Base-by-base conservation (phyloP, 441 rosid species). In the Populus trichocarpa region DNA sequence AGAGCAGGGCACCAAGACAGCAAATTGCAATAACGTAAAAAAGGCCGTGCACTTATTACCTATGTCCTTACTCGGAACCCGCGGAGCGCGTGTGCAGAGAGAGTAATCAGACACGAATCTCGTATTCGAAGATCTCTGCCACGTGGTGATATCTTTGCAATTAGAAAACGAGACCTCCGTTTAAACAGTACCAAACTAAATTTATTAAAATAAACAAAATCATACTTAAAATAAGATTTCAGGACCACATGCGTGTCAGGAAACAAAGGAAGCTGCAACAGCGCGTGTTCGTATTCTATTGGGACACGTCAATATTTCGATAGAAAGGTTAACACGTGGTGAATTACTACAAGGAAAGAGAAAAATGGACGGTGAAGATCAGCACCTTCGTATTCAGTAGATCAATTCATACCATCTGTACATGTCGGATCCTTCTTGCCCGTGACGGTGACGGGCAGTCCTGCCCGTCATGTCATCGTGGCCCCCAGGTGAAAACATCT, bases 181-280 rank as follows among this genome's bases (percentile, higher is more conserved):
- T 38, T 2, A 32, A 8, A 72, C 61, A 18, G n/a, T 3, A 1
- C 0, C 65, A n/a, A 59, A 8, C 25, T 59, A 33, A 67, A 66
- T 5, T 22, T 33, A 35, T 25, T 11, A 71, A 12, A 42, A 46
- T 16, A 68, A 16, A 8, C 16, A 11, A 30, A 65, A n/a, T 12
- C 12, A 63, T 6, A 25, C 30, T 42, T 67, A 20, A 12, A 22
- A 26, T 30, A 7, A 3, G 28, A 12, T 25, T 23, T 30, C 66
- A 71, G 89, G 91, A 89, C 92, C 92, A 90, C 97, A 87, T 88
- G 93, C 95, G 97, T 91, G 95, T 89, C 90, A 85, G 86, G 28
- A 84, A 82, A 86, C 84, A 67, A 16, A 63, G 86, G 87, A 79
- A 80, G 80, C 72, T 75, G 78, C 78, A 69, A 42, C 79, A 32